Evolutionary conservation across 768 basidiomycete species (phyloP), one percentile per base, ranked within the genome.

Genomic region (Fomitopsis serialis): DNA sequence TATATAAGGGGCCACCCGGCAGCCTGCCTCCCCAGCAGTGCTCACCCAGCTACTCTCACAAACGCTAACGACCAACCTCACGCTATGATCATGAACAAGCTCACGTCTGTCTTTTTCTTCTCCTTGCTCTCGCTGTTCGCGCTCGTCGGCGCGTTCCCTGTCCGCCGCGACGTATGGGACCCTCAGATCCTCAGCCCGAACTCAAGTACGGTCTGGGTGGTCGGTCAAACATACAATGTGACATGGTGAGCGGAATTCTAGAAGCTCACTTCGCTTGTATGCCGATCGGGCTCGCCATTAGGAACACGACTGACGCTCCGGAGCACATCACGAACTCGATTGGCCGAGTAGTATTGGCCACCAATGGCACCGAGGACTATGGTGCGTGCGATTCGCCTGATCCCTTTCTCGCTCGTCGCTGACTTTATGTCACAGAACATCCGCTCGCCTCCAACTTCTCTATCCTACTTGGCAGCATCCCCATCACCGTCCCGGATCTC

Each of bases 111-210:
- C 42, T 34, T 58, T 52, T 54, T 64, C 52, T 50, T 59, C 50
- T 44, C 58, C 45, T 63, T 50, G 57, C 59, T 51, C 51, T 68
- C 36, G 29, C 59, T 52, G 60, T 62, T 42, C 53, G 63, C 63
- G 12, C 50, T 60, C 13, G 63, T 57, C 22, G 53, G 54, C 24
- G 68, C 74, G 22, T 54, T 67, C 15, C 75, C 75, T 40, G 45
- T 76, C 10, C 15, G 25, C 51, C 71, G 79, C 54, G 78, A 79
- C 54, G 78, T 79, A 34, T 76, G 72, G 23, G 67, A 63, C 36
- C 80, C 81, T 1, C 78, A 75, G 4, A 69, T 81, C 57, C 72
- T 71, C 40, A 73, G 66, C 54, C 79, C 80, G 15, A 66, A 63
- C 10, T 62, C 67, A 0, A 59, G 58, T 11, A 71, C 74, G 4